phyloP scores from a whole-genome alignment of 768 basidiomycete genomes.

The Psilocybe subaeruginosa region DNA sequence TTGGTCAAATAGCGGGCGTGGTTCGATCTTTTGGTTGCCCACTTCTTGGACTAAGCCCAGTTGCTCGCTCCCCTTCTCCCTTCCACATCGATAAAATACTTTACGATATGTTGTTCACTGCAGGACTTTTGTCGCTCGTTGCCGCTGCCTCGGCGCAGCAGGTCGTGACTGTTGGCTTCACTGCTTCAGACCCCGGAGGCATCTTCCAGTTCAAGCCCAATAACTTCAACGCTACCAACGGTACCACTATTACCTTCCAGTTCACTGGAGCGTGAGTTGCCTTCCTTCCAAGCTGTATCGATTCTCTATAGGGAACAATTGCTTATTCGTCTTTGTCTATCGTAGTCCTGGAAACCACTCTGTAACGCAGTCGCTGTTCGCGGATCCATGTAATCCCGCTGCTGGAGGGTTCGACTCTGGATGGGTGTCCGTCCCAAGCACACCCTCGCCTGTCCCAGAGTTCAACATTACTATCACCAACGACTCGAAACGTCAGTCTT shows the following conservation, averaged over 20 bases:
- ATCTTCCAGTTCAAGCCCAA: constrained; percentile 50
- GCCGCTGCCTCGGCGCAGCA: constrained; percentile 26
- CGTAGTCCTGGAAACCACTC: constrained; percentile 54
- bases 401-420: constrained; percentile 59
- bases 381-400: constrained; percentile 45
- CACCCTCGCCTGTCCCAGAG: constrained; percentile 29
- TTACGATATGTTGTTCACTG: constrained; percentile 15
- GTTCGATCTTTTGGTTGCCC: not conserved
- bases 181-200: constrained; percentile 29
- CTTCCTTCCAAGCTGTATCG: not conserved
- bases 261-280: constrained; percentile 47
- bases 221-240: constrained; percentile 42
- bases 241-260: constrained; percentile 50
- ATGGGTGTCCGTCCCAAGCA: constrained; percentile 41
- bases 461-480: constrained; percentile 58
- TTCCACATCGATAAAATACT: not conserved
- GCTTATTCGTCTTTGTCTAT: not conserved
- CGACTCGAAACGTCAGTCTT: constrained; percentile 42
- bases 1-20: not conserved
- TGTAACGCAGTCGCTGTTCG: constrained; percentile 54
- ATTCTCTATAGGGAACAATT: no score
- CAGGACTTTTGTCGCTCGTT: constrained; percentile 8
- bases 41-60: no score
- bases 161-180: constrained; percentile 44
- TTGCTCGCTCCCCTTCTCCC: not conserved